Percentiles rank a stretch among this genome's conserved stretches.
These are phyloP conservation scores for Posidonia oceanica DNA, from an alignment of 116 monocot genomes.

Conservation along the genomic window DNA sequence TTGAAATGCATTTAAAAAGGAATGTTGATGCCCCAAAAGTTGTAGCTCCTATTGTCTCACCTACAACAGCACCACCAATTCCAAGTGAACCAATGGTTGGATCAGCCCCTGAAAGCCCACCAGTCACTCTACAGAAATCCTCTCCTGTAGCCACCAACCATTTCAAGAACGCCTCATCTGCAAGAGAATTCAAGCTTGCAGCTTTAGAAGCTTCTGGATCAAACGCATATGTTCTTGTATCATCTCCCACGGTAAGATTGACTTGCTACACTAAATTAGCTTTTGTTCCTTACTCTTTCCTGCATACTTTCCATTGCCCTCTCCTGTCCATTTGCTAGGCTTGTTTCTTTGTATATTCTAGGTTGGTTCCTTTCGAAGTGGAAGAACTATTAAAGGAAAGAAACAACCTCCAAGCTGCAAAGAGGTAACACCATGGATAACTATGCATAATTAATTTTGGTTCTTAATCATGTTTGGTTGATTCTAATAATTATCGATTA, in stretches of 20 bases:
- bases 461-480: neutral
- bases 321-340: neutral
- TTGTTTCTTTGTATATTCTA: neutral
- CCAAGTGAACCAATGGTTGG: slow-evolving; percentile 51
- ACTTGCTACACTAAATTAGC: neutral
- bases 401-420: slow-evolving; percentile 65
- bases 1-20: slow-evolving; percentile 81
- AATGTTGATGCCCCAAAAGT: slow-evolving; percentile 25
- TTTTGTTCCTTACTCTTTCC: neutral
- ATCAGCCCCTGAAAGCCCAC: slow-evolving; percentile 13
- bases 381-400: slow-evolving; percentile 60
- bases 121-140: slow-evolving; percentile 17
- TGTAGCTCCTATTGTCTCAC: slow-evolving; percentile 32
- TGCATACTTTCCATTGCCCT: too few relatives aligned
- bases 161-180: slow-evolving; percentile 40
- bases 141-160: slow-evolving; percentile 22
- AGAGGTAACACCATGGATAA: slow-evolving; percentile 30
- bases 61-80: slow-evolving; percentile 48
- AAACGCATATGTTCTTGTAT: slow-evolving; percentile 49
- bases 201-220: slow-evolving; percentile 47
- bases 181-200: slow-evolving; percentile 52
- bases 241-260: slow-evolving; percentile 46
- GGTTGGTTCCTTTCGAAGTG: slow-evolving; percentile 67
- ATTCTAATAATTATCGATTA: neutral
- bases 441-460: neutral